Percentiles rank a stretch among this genome's conserved stretches.
phyloP scores from a whole-genome alignment of 208 protist genomes.

The Trypanosoma scelopori region DNA sequence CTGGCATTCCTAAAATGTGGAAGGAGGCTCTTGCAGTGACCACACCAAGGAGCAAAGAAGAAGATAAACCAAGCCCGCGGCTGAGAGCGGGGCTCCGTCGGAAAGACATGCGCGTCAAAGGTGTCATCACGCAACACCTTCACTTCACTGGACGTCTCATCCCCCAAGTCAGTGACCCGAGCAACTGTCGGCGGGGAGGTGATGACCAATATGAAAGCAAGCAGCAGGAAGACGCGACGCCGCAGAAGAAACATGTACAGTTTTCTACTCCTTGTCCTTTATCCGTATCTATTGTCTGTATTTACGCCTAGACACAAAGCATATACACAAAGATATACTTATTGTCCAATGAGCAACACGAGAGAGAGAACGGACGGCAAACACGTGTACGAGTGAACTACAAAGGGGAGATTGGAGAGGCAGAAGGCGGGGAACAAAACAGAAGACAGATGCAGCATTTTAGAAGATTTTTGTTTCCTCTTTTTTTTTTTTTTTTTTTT shows the following conservation, averaged over 20 bases:
- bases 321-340: too few species aligned
- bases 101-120: constrained; percentile 73
- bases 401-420: too few species aligned
- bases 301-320: too few species aligned
- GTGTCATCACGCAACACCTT: constrained; percentile 40
- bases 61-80: constrained; percentile 70
- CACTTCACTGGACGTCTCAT: constrained; percentile 28
- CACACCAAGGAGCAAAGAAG: constrained; percentile 84
- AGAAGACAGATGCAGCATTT: too few species aligned
- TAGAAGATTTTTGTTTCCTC: too few species aligned
- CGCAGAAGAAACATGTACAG: background rate
- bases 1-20: constrained; percentile 77
- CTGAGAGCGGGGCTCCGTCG: background rate
- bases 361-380: too few species aligned
- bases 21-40: constrained; percentile 70
- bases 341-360: background rate
- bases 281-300: constrained; percentile 9
- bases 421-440: too few species aligned
- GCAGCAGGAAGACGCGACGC: background rate
- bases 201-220: constrained; percentile 2
- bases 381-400: too few species aligned
- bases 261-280: constrained; percentile 1
- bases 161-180: background rate
- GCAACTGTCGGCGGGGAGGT: constrained; percentile 2
- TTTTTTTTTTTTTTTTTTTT: too few species aligned